Base-by-base conservation (phyloP, 306 rosid species). In the Pterocarpus santalinus region DNA sequence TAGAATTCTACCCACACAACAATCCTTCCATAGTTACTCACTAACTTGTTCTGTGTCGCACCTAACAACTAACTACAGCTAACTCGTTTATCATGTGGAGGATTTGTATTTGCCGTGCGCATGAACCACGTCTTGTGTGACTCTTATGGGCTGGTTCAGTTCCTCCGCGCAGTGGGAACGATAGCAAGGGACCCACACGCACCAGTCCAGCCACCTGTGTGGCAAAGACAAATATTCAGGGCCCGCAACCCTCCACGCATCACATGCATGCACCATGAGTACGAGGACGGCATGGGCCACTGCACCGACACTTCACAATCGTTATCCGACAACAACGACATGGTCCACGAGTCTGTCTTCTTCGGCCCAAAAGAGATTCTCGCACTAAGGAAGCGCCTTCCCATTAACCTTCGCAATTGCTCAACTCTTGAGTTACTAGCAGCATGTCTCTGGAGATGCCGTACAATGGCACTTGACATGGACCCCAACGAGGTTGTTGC, bases 271-370 rank as follows among this genome's bases (percentile, higher is more conserved):
- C 47, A 43, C 47, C 55, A 49, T 14, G 55, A 49, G 55, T 49
- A 49, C 55, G 55, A 49, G 4, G n/a, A 49, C 5, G 15, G 2
- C 55, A 12, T 0, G 15, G 2, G 2, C 55, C 14, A 49, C 5
- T 22, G 28, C 28, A 22, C 28, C 28, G 28, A 0, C 28, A 22
- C 28, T 22, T 22, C 28, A 22, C 28, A 22, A 22, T 22, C 28
- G 28, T 22, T 22, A 22, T 22, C 28, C 28, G 1, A 22, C 28
- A 43, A 2, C 8, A 12, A 33, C 17, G 5, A 33, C 43, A 12
- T 63, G 68, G 68, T 43, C 68, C 68, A 63, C 8, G 68, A 63
- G 2, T 63, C 58, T 4, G 22, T 69, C 22, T 69, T 44, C 58
- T 17, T 46, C 12, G 41, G 74, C 2, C 58, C 58, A 15, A 46